These are phyloP conservation scores for Penicillium nordicum DNA, from an alignment of 2,329 filamentous ascomycete genomes.

Conservation along the genomic window DNA sequence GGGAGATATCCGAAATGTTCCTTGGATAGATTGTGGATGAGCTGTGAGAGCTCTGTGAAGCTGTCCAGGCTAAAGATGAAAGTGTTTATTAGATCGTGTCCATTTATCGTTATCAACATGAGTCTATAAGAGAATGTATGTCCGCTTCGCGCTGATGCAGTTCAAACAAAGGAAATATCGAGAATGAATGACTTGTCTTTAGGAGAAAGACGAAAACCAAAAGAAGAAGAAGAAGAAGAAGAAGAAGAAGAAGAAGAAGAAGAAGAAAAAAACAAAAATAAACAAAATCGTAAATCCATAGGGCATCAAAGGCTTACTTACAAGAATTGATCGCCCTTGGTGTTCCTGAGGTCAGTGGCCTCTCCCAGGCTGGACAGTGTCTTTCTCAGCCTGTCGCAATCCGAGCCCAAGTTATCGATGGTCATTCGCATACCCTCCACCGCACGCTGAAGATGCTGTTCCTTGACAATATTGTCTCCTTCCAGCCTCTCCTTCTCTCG, in stretches of 20 bases:
- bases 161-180: constrained; percentile 12
- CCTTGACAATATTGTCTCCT: constrained; percentile 45
- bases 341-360: constrained; percentile 51
- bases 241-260: constrained; percentile 17
- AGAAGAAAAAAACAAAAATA: background rate
- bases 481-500: constrained; percentile 44
- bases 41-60: constrained; percentile 51
- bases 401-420: constrained; percentile 50
- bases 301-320: constrained; percentile 40
- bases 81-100: constrained; percentile 42
- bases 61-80: constrained; percentile 48
- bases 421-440: constrained; percentile 45
- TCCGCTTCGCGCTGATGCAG: constrained; percentile 5
- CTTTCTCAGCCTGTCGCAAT: constrained; percentile 50
- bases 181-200: constrained; percentile 19
- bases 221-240: constrained; percentile 16
- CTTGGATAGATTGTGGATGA: constrained; percentile 51
- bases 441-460: constrained; percentile 45
- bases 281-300: constrained; percentile 21
- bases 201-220: constrained; percentile 19
- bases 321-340: constrained; percentile 50
- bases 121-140: constrained; percentile 22
- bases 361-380: constrained; percentile 51
- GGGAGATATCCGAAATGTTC: constrained; percentile 53
- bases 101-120: constrained; percentile 36